Conservation (phyloP, 2,329 filamentous ascomycete species). For the Xylaria polymorpha region DNA sequence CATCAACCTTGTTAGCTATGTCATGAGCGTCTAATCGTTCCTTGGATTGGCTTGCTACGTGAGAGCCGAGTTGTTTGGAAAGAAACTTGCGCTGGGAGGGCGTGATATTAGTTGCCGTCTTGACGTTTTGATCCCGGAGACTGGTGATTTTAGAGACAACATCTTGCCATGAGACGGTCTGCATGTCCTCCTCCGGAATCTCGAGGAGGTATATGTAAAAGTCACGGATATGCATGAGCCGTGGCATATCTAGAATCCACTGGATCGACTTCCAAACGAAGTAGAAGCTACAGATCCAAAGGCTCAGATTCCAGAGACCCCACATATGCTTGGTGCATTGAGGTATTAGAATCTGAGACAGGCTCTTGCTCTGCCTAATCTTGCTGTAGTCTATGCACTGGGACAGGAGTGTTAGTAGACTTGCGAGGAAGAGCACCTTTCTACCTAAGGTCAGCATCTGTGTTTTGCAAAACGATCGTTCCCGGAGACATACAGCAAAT, state of each 20-base stretch:
- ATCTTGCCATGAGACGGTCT: slow-evolving; percentile 94
- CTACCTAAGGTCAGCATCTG: slow-evolving; percentile 55
- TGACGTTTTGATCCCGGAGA: slow-evolving; percentile 85
- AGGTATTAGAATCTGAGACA: slow-evolving; percentile 69
- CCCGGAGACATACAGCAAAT: slow-evolving; percentile 71
- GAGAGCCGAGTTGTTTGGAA: slow-evolving; percentile 66
- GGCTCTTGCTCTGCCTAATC: slow-evolving; percentile 71
- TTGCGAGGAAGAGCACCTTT: slow-evolving; percentile 83
- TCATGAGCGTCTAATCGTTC: slow-evolving; percentile 95
- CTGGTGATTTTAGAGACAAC: slow-evolving; percentile 87
- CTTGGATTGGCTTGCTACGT: slow-evolving; percentile 85
- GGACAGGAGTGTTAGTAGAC: slow-evolving; percentile 83
- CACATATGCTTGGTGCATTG: slow-evolving; percentile 83
- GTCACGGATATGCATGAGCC: slow-evolving; percentile 81
- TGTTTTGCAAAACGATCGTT: background rate
- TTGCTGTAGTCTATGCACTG: slow-evolving; percentile 87
- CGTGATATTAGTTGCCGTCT: slow-evolving; percentile 72
- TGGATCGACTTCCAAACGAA: slow-evolving; percentile 85
- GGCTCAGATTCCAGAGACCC: slow-evolving; percentile 77
- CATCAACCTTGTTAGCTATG: slow-evolving; percentile 96
- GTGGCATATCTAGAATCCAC: slow-evolving; percentile 77
- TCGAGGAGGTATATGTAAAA: slow-evolving; percentile 87
- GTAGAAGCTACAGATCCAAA: slow-evolving; percentile 88
- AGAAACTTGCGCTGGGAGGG: slow-evolving; percentile 62
- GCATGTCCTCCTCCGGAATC: slow-evolving; percentile 85